These are phyloP conservation scores for Leccinum pallidistipes DNA, from an alignment of 1,284 basidiomycete species.

Conservation along the genomic window DNA sequence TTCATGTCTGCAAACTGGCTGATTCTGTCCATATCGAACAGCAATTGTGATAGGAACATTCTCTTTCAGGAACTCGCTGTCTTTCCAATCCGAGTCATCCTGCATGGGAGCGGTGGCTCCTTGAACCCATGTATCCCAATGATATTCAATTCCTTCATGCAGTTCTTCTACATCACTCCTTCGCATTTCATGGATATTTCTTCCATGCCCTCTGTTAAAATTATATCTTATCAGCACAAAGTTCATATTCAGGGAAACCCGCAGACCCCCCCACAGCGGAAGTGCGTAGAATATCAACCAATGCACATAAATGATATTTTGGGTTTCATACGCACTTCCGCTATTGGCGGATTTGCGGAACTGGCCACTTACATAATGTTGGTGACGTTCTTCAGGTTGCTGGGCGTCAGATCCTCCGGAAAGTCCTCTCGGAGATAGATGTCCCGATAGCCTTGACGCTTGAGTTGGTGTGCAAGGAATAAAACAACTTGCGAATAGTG, in stretches of 20 bases:
- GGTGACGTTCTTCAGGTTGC: neutral
- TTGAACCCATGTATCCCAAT: slow-evolving; percentile 1
- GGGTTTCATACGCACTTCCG: neutral
- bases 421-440: neutral
- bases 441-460: neutral
- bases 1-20: neutral
- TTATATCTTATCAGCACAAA: too few relatives aligned
- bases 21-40: slow-evolving; percentile 9
- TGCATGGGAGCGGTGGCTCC: neutral
- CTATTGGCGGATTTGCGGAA: neutral
- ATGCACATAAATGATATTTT: too few relatives aligned
- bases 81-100: neutral
- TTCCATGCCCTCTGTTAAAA: neutral
- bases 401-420: neutral
- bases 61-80: neutral
- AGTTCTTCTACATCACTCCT: neutral
- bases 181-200: neutral
- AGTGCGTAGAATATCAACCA: neutral
- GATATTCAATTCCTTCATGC: neutral
- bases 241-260: too few relatives aligned
- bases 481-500: neutral
- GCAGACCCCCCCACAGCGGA: neutral
- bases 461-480: neutral
- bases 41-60: neutral
- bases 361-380: neutral